These are phyloP conservation scores for Rhodotorula sp. DNA, from an alignment of 1,284 basidiomycete species.

Conservation along the genomic window DNA sequence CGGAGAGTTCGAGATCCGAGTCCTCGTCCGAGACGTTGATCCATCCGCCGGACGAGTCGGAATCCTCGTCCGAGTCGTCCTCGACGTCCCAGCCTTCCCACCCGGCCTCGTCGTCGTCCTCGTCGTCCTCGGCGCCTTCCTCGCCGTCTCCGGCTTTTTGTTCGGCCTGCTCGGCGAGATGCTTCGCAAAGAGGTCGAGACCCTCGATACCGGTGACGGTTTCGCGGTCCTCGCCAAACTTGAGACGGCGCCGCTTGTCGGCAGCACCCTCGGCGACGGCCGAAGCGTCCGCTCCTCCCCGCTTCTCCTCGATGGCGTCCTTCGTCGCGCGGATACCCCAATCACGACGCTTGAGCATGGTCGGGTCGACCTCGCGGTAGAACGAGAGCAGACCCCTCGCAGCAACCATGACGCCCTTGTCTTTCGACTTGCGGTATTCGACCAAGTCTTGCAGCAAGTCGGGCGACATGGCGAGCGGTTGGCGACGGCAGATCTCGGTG, in stretches of 20 bases:
- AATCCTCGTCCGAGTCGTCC: slow-evolving; percentile 65
- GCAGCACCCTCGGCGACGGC: slow-evolving; percentile 10
- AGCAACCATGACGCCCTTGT: slow-evolving; percentile 88
- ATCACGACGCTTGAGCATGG: slow-evolving; percentile 84
- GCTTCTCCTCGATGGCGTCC: slow-evolving; percentile 17
- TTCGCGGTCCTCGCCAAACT: slow-evolving; percentile 77
- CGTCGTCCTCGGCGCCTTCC: slow-evolving; percentile 54
- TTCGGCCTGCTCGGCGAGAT: slow-evolving; percentile 61
- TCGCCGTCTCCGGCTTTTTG: slow-evolving; percentile 44
- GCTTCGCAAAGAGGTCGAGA: slow-evolving; percentile 80
- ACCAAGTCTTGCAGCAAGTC: slow-evolving; percentile 89
- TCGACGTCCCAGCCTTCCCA: slow-evolving; percentile 93
- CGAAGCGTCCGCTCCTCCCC: slow-evolving; percentile 45
- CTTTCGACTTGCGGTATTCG: slow-evolving; percentile 90
- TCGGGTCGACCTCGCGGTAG: slow-evolving; percentile 96
- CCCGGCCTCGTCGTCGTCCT: slow-evolving; percentile 65
- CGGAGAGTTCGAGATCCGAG: slow-evolving; percentile 36
- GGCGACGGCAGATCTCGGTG: slow-evolving; percentile 84
- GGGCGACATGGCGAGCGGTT: slow-evolving; percentile 96
- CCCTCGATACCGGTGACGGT: slow-evolving; percentile 80
- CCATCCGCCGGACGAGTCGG: slow-evolving; percentile 75
- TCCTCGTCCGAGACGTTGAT: slow-evolving; percentile 78
- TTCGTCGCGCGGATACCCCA: slow-evolving; percentile 54
- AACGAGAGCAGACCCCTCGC: slow-evolving; percentile 83
- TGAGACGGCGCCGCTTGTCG: slow-evolving; percentile 53